Conservation (phyloP, 2,329 filamentous ascomycete species). For the Saccharata proteae region DNA sequence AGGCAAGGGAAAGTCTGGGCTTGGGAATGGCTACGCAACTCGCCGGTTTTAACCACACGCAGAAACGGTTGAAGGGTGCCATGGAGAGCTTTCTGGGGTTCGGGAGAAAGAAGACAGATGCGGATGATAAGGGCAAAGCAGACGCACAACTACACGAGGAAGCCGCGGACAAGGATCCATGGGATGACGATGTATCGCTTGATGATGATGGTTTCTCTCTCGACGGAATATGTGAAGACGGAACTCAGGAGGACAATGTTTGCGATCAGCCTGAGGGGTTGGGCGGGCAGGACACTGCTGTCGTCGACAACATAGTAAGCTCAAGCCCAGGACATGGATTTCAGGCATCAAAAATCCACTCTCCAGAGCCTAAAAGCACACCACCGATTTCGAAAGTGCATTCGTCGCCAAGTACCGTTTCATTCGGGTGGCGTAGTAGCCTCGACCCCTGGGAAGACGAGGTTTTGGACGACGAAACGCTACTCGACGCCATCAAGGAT, state of each 20-base stretch:
- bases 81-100: slow-evolving; percentile 20
- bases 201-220: too few species aligned
- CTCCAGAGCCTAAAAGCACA: too few species aligned
- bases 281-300: too few species aligned
- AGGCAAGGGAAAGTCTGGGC: slow-evolving; percentile 17
- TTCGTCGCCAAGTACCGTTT: not conserved
- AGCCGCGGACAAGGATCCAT: slow-evolving; percentile 19
- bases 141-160: not conserved
- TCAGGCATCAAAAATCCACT: too few species aligned
- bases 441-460: slow-evolving; percentile 19
- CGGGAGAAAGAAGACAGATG: not conserved
- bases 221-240: slow-evolving; percentile 4
- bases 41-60: slow-evolving; percentile 25
- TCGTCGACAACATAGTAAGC: too few species aligned
- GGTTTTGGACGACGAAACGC: slow-evolving; percentile 20
- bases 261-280: too few species aligned
- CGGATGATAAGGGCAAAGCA: too few species aligned
- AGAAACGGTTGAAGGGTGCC: slow-evolving; percentile 23
- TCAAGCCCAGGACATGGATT: too few species aligned
- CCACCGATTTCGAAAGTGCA: too few species aligned
- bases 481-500: slow-evolving; percentile 18
- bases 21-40: slow-evolving; percentile 26
- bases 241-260: too few species aligned
- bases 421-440: not conserved
- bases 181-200: slow-evolving; percentile 16